Percentiles rank a stretch among this genome's conserved stretches.
Evolutionary conservation across 768 basidiomycete genomes (phyloP).

Genomic region (Tricholoma terreum): DNA sequence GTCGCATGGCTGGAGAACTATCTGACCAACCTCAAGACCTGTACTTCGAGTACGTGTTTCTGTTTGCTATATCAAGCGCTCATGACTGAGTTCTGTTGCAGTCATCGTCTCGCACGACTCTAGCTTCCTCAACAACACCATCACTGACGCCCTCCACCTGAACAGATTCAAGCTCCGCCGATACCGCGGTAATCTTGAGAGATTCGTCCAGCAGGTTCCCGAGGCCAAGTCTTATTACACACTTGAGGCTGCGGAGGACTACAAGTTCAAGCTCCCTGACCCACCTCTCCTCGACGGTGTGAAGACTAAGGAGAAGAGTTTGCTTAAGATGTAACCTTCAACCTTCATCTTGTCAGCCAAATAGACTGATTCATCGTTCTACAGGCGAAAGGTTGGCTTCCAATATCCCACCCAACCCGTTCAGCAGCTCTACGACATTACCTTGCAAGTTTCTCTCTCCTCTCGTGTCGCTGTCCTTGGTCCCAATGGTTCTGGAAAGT

Average conservation of each 20-base stretch:
- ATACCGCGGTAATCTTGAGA: constrained; percentile 93
- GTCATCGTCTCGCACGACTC: constrained; percentile 99
- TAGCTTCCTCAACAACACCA: constrained; percentile 95
- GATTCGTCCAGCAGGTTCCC: constrained; percentile 90
- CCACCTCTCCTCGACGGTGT: constrained; percentile 98
- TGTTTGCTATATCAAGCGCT: not conserved
- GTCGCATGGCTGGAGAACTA: constrained; percentile 97
- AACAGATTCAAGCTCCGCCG: constrained; percentile 98
- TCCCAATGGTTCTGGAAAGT: constrained; percentile 98
- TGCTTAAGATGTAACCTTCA: constrained; percentile 77
- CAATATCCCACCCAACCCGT: constrained; percentile 85
- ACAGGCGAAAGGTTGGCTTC: constrained; percentile 86
- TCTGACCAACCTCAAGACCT: constrained; percentile 79
- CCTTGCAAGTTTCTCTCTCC: constrained; percentile 94
- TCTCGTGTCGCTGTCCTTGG: constrained; percentile 98
- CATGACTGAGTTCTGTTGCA: constrained; percentile 23
- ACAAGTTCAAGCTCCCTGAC: constrained; percentile 97
- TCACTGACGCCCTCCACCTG: constrained; percentile 95
- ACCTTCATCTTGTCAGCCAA: not conserved
- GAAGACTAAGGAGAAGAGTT: constrained; percentile 98
- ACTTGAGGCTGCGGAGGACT: constrained; percentile 93
- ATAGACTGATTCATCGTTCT: constrained; percentile 1
- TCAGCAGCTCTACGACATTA: constrained; percentile 92
- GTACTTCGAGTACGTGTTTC: constrained; percentile 77
- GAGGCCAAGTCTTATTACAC: constrained; percentile 99